Evolutionary conservation across 2,329 filamentous ascomycete genomes (phyloP), one percentile per base, ranked within the genome.

Genomic region (Volutella citrinella): DNA sequence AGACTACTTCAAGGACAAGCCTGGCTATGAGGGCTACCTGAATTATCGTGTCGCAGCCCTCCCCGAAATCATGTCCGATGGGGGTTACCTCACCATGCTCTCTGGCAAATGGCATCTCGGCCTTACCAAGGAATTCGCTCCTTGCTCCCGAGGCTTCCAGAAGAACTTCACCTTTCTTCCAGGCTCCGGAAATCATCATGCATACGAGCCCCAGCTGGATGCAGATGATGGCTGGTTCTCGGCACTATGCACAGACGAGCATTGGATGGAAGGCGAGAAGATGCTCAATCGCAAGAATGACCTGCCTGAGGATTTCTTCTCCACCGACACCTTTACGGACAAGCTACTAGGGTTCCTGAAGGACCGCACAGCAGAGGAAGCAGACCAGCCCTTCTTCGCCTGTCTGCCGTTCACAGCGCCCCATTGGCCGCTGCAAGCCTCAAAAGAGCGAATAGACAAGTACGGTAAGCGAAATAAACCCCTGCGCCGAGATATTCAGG

Each of bases 281-380:
- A 60, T 59, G 10, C 49, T 65, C 2, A 52, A 65, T 40, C 60
- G 66, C 17, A 55, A 35, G 10, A 49, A 57, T 26, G 54, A 62
- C n/a, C 46, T 75, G 1, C 69, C 69, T 0, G 62, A 71, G 3
- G 66, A 61, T 5, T 77, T 68, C 62, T 77, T 76, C 45, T 74
- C 70, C 3, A 71, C 70, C 1, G 59, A 74, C 31, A 65, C 63
- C 4, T 77, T 73, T 32, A 69, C 67, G 0, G 64, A 72, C 35
- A 72, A 69, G 40, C 64, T 77, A 63, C 42, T 75, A 6, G 43
- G 64, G 9, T 75, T 74, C 23, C 56, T 76, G 2, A 10, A n/a
- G 2, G 16, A 19, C 21, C 61, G 65, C 54, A 57, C 63, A 12
- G 49, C 59, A 10, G 55, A 51, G 5, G 55, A 58, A 4, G 27